Conservation (phyloP, 169 alveolate genomes). For the Cryptosporidium ubiquitum region DNA sequence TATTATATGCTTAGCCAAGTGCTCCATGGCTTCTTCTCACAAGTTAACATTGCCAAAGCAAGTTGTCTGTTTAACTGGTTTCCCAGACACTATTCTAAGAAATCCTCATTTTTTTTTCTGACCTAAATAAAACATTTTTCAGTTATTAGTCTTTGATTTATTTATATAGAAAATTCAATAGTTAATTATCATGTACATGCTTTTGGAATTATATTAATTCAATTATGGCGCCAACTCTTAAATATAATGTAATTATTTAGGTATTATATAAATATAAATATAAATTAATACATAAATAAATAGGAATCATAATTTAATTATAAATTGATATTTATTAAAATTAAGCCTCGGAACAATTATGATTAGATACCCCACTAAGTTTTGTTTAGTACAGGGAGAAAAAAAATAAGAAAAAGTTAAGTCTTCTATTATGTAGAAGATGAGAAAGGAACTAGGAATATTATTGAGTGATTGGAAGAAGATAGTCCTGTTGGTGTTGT, state of each 20-base stretch:
- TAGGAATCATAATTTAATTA: background rate
- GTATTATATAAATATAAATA: too few relatives aligned
- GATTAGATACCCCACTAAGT: slow-evolving; percentile 53
- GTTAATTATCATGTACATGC: background rate
- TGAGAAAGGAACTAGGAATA: slow-evolving; percentile 1
- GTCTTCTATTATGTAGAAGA: slow-evolving; percentile 47
- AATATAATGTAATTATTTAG: too few relatives aligned
- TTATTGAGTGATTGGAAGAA: background rate
- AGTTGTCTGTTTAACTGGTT: background rate
- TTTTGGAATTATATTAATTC: background rate
- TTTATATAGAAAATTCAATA: too few relatives aligned
- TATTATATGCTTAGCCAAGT: background rate
- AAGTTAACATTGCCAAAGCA: background rate
- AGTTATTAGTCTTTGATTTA: background rate
- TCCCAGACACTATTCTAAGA: too few relatives aligned
- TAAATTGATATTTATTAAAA: background rate
- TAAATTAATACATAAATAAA: background rate
- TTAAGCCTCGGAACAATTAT: slow-evolving; percentile 17
- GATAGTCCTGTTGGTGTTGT: background rate
- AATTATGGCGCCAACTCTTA: background rate
- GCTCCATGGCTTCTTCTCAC: background rate
- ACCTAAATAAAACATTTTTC: too few relatives aligned
- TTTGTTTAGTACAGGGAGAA: background rate
- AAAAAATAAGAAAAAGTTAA: background rate
- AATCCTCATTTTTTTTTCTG: too few relatives aligned